A percentile compares a stretch with the other conserved stretches of the same genome.
These are phyloP conservation scores for Herpetospermum pedunculosum DNA, from an alignment of 306 rosid species.

Conservation along the genomic window DNA sequence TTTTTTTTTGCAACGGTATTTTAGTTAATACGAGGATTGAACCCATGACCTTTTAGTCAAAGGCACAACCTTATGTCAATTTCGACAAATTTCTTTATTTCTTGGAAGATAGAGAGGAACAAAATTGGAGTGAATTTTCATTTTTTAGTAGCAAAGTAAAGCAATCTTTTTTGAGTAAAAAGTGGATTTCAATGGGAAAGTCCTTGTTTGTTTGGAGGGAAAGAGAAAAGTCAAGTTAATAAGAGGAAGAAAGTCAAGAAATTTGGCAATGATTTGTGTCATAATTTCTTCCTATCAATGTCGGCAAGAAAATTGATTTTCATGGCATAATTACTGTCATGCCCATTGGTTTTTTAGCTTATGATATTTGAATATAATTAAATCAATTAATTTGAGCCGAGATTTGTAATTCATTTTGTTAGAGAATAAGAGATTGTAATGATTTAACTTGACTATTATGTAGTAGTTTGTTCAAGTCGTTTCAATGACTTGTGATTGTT, in stretches of 20 bases:
- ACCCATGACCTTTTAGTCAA: too few species aligned
- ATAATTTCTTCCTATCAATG: not conserved
- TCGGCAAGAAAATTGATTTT: not conserved
- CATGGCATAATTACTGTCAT: not conserved
- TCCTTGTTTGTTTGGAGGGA: not conserved
- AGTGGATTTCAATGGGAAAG: not conserved
- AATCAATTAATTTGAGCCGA: not conserved
- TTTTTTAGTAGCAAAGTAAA: too few species aligned
- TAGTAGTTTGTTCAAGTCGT: not conserved
- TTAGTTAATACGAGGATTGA: too few species aligned
- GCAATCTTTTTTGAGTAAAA: not conserved
- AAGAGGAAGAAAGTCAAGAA: not conserved
- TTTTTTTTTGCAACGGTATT: too few species aligned
- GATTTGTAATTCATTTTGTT: not conserved
- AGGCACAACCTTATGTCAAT: too few species aligned
- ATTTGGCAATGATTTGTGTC: constrained; percentile 1
- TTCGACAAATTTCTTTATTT: too few species aligned
- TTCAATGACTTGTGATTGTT: not conserved
- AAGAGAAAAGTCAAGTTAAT: not conserved
- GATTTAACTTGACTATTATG: not conserved
- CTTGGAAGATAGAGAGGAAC: not conserved
- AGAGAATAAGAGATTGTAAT: not conserved
- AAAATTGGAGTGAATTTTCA: not conserved
- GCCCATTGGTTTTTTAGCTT: not conserved
- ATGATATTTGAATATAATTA: not conserved